Evolutionary conservation across 305 asterid species (phyloP), one percentile per base, ranked within the genome.

Genomic region (Caryopteris hybrid): DNA sequence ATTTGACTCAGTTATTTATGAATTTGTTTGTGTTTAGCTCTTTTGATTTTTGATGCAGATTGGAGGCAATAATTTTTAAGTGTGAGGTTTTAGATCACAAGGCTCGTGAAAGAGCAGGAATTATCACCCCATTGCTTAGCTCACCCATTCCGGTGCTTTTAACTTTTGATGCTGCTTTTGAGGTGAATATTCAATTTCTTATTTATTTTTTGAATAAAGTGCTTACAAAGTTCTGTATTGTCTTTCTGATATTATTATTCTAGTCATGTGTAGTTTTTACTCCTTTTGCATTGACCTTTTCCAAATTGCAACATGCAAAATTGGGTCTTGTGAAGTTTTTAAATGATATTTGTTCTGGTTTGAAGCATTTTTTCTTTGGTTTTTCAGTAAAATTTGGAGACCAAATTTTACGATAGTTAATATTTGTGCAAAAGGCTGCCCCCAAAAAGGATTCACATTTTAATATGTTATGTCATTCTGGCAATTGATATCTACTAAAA

Each of bases 41-140:
- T 84, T 76, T 62, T 80, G 52, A 42, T 66, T 60, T 59, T 74
- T 76, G 36, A 48, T 89, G 76, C 86, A 95, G 98, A 75, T 72
- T 95, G 46, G 99, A 95, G 85, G 80, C 82, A 25, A 84, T 94
- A 76, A 74, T 94, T 79, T 88, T 83, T 63, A 94, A 86, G 74
- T 76, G 89, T 83, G 99, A 95, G 84, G 97, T 89, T 66, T 83
- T 88, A 74, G 98, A 95, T 85, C 98, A 89, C 61, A 95, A 86
- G 86, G 97, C 96, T 75, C 97, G 99, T 73, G 99, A 95, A 87
- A 89, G 95, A 78, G 99, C 99, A 63, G 99, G 98, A 80, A 65
- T 89, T 70, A 89, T 89, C 48, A 80, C 84, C 76, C 87, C 91
- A 75, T 86, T 95, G 18, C 95, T 89, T 66, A 92, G 89, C 71